Conservation (phyloP, 352 stramenopile species). For the Phytopythium sindhum region DNA sequence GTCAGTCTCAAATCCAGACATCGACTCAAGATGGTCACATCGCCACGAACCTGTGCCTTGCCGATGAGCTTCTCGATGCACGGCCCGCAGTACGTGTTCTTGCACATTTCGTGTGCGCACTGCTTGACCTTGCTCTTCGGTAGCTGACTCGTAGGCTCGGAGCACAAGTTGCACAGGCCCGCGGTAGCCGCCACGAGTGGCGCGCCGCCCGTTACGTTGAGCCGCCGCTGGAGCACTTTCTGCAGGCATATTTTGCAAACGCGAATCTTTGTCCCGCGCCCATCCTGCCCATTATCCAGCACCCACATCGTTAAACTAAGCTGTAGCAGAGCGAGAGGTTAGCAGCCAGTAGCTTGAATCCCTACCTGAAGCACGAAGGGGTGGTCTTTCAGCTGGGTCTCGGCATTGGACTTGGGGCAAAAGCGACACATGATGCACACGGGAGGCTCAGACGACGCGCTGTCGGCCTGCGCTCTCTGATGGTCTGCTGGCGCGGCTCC, state of each 20-base stretch:
- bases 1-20: neutral
- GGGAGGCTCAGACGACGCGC: neutral
- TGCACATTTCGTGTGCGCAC: slow-evolving; percentile 44
- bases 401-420: slow-evolving; percentile 17
- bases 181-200: slow-evolving; percentile 3
- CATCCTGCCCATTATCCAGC: slow-evolving; percentile 31
- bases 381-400: slow-evolving; percentile 42
- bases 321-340: neutral
- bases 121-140: slow-evolving; percentile 29
- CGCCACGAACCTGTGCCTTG: slow-evolving; percentile 30
- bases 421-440: slow-evolving; percentile 49
- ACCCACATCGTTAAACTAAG: neutral
- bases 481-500: neutral
- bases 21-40: neutral
- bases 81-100: slow-evolving; percentile 45
- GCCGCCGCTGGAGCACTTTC: slow-evolving; percentile 34
- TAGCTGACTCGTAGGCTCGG: slow-evolving; percentile 20
- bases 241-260: slow-evolving; percentile 72
- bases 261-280: slow-evolving; percentile 37
- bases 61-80: slow-evolving; percentile 65
- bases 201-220: slow-evolving; percentile 13
- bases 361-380: slow-evolving; percentile 70
- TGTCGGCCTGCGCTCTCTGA: neutral
- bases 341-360: neutral
- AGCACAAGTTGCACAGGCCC: slow-evolving; percentile 42